Evolutionary conservation across 805 yeast species (phyloP), one percentile per base, ranked within the genome.

Genomic region (Priceomyces carsonii): DNA sequence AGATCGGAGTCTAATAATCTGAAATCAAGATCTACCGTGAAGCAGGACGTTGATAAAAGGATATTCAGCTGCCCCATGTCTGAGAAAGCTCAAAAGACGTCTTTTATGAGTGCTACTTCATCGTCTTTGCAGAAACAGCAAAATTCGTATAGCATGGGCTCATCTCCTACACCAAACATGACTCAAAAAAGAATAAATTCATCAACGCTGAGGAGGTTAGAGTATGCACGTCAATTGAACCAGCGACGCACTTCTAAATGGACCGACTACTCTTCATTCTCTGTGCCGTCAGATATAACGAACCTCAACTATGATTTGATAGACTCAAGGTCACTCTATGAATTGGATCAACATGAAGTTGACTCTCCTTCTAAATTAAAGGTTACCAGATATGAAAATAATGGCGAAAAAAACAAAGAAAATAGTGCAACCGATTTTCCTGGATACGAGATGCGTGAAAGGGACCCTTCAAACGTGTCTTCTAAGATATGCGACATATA

Each of bases 91-190:
- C 29, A 6, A 14, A 16, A n/a, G 16, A 19, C 15, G 12, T 63
- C 71, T 5, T 67, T 67, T 39, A 67, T 67, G 73, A 51, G 53
- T 26, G 69, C 61, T 7, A 67, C 72, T 0, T 44, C 69, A 8
- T 61, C 70, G 2, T 66, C 72, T 1, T 45, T 57, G 13, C 55
- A 56, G 38, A 62, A 66, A 37, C 61, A 57, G 41, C 40, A 32
- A 38, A 41, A 38, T 32, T 29, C 40, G 38, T 37, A 28, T 12
- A 23, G 23, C 21, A 9, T 26, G 22, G 24, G 18, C 26, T 14
- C 15, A 22, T 30, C 36, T 1, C 30, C 36, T 8, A 32, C 33
- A 5, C 21, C 36, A 14, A 31, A 27, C 12, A 21, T n/a, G 15
- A 33, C 20, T 8, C 24, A 22, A 10, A 22, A 22, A 12, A 26